Base-by-base conservation (phyloP, 208 protist species). In the Acanthamoeba lenticulata region DNA sequence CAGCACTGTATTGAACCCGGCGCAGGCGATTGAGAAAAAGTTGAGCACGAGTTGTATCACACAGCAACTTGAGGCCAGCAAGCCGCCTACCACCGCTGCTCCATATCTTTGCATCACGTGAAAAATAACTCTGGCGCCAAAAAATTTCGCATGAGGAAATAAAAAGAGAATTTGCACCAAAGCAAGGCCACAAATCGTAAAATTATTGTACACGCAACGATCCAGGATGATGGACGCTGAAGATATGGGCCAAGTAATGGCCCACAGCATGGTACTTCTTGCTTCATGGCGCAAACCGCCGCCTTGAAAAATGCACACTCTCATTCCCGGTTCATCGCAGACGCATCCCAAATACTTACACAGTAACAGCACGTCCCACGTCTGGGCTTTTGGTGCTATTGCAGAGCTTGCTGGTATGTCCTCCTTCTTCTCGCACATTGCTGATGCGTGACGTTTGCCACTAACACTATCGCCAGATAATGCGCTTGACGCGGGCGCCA, bases 281-380 rank as follows among this genome's bases (percentile, higher is more conserved):
- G 11, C 4, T 72, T 72, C 19, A 74, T 74, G 11, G 11, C 52
- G 15, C 11, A 21, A 60, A 60, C 21, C 15, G 21, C 15, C 11
- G 52, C 11, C 11, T 60, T 11, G 15, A 60, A 60, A 60, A 60
- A 27, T 11, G 52, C 52, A 60, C 52, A 11, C 52, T 5, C 65
- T 74, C 29, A 42, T 74, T 36, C 19, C 21, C 21, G 11, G 52
- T 21, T 74, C 0, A 13, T 0, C 24, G 13, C 42, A 86, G 77
- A 86, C 77, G 24, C 77, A 86, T 86, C 77, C 77, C 34, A 86
- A 86, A 52, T 86, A 57, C 45, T n/a, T 86, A 52, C 77, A 86
- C 77, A 86, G 77, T 38, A 86, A 86, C 77, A 86, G 77, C 27
- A 86, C 77, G 2, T 86, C 77, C 11, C 77, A 86, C 52, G 77